Evolutionary conservation across 257 asterid genomes (phyloP).

Genomic region (Parsonsia alboflavescens): DNA sequence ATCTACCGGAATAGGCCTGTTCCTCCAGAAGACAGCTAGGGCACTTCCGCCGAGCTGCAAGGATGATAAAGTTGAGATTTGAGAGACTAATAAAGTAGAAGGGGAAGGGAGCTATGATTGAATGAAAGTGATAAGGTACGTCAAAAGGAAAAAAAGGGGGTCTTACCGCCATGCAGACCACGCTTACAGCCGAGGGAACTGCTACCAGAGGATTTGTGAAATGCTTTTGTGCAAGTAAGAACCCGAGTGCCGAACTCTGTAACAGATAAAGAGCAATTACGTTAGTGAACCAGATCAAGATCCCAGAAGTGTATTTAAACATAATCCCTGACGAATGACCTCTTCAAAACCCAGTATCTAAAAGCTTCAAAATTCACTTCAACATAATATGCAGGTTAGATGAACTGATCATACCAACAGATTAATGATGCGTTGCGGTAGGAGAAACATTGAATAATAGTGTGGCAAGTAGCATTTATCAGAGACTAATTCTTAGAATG

Average conservation of each 20-base stretch:
- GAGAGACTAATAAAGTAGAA: no score
- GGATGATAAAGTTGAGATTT: neutral
- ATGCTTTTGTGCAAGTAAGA: slow-evolving; percentile 86
- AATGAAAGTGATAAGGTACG: neutral
- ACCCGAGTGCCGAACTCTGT: slow-evolving; percentile 97
- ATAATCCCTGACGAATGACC: no score
- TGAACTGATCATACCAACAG: neutral
- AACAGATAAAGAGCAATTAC: neutral
- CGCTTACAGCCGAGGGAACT: slow-evolving; percentile 97
- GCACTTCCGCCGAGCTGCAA: slow-evolving; percentile 95
- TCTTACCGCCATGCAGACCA: slow-evolving; percentile 97
- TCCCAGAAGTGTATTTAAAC: neutral
- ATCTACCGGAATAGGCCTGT: slow-evolving; percentile 67
- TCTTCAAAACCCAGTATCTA: no score
- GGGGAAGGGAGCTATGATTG: neutral
- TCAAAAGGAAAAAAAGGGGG: neutral
- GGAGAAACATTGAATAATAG: no score
- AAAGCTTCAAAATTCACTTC: neutral
- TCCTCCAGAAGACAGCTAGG: slow-evolving; percentile 94
- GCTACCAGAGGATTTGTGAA: slow-evolving; percentile 95
- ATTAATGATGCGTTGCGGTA: neutral
- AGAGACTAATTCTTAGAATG: neutral
- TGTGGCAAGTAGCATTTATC: neutral
- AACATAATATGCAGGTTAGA: neutral
- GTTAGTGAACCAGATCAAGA: neutral